Base-by-base conservation (phyloP, 1,139 yeast species). In the Hansenula anomala region DNA sequence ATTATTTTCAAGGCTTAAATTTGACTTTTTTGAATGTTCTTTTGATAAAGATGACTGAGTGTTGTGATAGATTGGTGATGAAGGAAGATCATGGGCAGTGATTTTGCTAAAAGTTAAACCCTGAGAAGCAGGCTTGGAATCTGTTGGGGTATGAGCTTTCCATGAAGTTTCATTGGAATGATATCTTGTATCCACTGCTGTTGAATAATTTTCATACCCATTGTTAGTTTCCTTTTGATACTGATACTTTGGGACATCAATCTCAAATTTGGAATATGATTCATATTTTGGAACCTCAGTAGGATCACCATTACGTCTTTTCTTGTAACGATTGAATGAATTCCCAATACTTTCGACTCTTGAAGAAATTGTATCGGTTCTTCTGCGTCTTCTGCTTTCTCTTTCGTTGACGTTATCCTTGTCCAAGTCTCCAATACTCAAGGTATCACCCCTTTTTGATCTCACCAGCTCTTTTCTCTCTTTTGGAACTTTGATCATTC, bases 401-500 rank as follows among this genome's bases (percentile, higher is more conserved):
- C 26, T 30, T 7, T 19, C 22, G 11, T 4, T 4, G 8, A 8
- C n/a, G 4, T 12, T 12, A 4, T n/a, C 4, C 5, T 8, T 14
- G 4, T 10, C 14, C 4, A 13, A 5, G 4, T 22, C 33, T 5
- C 15, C 18, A 4, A 9, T 5, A 9, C 12, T 16, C 4, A 12
- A 6, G 7, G 13, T 8, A 4, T 6, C 3, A 7, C 25, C 14
- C 8, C 25, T 14, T 4, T 11, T 20, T 20, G 18, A 12, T 19
- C 16, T 18, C 15, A 3, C 8, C 4, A n/a, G 8, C 32, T 6
- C 12, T 9, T n/a, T 17, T 14, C 13, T 20, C 1, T 11, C 26
- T 15, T 15, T 22, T 10, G 33, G 20, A 22, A 14, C 13, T 4
- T 23, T 22, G 15, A 52, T 43, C 53, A 51, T 48, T 0, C 46